Conservation (phyloP, 1,284 basidiomycete species). For the Porogramme epimiltina region DNA sequence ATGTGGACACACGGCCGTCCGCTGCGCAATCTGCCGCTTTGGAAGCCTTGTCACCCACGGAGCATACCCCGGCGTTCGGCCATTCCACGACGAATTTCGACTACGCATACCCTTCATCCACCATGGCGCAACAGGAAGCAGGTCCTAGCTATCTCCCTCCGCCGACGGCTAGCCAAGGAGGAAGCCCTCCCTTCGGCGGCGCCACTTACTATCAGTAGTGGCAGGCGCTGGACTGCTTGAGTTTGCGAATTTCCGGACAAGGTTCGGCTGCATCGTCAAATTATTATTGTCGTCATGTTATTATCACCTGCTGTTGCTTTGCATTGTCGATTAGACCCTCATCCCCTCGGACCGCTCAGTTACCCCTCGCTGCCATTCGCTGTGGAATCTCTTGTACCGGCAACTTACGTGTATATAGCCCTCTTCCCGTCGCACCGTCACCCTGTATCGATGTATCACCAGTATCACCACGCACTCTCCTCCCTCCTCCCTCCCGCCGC, state of each 20-base stretch:
- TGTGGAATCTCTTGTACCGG: constrained; percentile 20
- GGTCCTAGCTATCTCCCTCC: constrained; percentile 17
- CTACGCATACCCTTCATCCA: constrained; percentile 12
- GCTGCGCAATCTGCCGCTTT: constrained; percentile 19
- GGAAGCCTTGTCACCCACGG: constrained; percentile 19
- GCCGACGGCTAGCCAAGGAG: constrained; percentile 15
- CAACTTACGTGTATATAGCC: constrained; percentile 22
- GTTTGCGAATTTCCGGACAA: constrained; percentile 11
- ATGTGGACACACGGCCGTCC: constrained; percentile 16
- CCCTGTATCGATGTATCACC: constrained; percentile 1
- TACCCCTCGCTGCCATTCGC: constrained; percentile 15
- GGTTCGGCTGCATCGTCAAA: constrained; percentile 10
- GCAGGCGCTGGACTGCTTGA: constrained; percentile 8
- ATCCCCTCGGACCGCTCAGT: constrained; percentile 17
- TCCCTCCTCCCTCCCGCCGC: neutral
- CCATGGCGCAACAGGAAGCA: constrained; percentile 14
- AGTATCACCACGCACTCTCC: neutral
- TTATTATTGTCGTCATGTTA: constrained; percentile 11
- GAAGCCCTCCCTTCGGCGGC: constrained; percentile 20
- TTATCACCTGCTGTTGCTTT: constrained; percentile 13
- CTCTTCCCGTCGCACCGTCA: constrained; percentile 10
- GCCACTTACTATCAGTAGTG: constrained; percentile 14
- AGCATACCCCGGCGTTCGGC: constrained; percentile 18
- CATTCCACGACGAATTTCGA: constrained; percentile 22
- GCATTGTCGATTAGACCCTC: constrained; percentile 17